Conservation (phyloP, 176 grass and related monocot species). For the Triticum turgidum region DNA sequence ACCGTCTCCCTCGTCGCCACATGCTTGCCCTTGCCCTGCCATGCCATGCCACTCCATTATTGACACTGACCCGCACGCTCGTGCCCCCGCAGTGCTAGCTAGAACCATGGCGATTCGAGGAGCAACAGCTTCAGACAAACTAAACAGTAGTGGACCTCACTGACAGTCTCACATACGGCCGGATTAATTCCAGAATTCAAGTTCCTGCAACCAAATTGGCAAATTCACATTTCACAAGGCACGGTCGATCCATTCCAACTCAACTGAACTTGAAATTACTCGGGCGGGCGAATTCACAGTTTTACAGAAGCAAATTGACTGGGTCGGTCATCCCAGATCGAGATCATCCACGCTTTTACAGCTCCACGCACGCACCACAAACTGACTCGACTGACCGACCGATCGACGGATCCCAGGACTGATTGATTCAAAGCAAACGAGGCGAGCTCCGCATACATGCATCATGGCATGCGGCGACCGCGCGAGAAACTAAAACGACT, state of each 20-base stretch:
- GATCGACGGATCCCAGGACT: not conserved
- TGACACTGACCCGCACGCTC: not conserved
- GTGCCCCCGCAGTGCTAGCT: not conserved
- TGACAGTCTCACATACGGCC: not conserved
- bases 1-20: constrained; percentile 9
- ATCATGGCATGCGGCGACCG: too few relatives aligned
- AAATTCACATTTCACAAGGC: too few relatives aligned
- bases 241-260: not conserved
- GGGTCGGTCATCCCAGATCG: not conserved
- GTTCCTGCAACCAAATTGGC: not conserved
- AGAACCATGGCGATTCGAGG: not conserved
- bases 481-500: not conserved
- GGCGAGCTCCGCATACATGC: too few relatives aligned
- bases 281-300: constrained; percentile 16
- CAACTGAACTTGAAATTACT: not conserved
- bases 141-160: not conserved
- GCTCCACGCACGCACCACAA: not conserved
- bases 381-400: not conserved
- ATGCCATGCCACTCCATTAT: constrained; percentile 20
- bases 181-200: not conserved
- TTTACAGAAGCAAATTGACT: constrained; percentile 47
- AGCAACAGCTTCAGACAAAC: not conserved
- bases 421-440: not conserved
- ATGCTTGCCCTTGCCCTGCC: not conserved
- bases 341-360: constrained; percentile 11